Evolutionary conservation across 2,329 filamentous ascomycete genomes (phyloP), one percentile per base, ranked within the genome.

Genomic region (Penicillium sp.): DNA sequence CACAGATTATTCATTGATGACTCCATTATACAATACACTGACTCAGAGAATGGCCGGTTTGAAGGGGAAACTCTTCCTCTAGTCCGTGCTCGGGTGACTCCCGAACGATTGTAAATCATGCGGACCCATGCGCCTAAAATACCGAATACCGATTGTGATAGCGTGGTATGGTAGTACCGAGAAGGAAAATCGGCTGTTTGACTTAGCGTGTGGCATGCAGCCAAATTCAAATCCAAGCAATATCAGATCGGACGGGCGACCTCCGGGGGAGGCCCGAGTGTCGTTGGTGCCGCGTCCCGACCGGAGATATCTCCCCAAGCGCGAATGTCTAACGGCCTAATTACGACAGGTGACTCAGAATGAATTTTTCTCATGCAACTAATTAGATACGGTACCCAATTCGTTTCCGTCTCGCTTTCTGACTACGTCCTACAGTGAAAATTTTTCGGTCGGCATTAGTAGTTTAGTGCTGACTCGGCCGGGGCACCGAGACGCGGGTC

Each of bases 401-500:
- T 10, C 22, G 19, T 5, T 21, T 41, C 5, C 19, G 11, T 26
- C 37, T 22, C 45, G 9, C 13, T 31, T 35, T 31, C n/a, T 19
- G 45, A 27, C 44, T 8, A 22, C 11, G 22, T 21, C 22, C 9
- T 14, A 22, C 27, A 31, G 11, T 21, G 35, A 44, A 33, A 31
- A 22, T 24, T 19, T 24, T 27, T 52, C 41, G 41, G 46, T 31
- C 49, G 54, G 33, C 44, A 13, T 56, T 43, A 35, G 48, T 44
- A 27, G 26, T 33, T 44, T 52, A 22, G 37, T 31, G 33, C 39
- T 43, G 49, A 45, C 49, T 27, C 46, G 49, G 49, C 57, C 43
- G 53, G 52, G 56, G 52, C 27, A n/a, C 59, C 51, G 48, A 55
- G 48, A 55, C 53, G 53, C 49, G 49, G 60, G 53, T 56, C 59